A percentile compares a stretch with the other conserved stretches of the same genome.
Conservation (phyloP, 176 grass and related monocot genomes). For the Puccinellia tenuiflora region DNA sequence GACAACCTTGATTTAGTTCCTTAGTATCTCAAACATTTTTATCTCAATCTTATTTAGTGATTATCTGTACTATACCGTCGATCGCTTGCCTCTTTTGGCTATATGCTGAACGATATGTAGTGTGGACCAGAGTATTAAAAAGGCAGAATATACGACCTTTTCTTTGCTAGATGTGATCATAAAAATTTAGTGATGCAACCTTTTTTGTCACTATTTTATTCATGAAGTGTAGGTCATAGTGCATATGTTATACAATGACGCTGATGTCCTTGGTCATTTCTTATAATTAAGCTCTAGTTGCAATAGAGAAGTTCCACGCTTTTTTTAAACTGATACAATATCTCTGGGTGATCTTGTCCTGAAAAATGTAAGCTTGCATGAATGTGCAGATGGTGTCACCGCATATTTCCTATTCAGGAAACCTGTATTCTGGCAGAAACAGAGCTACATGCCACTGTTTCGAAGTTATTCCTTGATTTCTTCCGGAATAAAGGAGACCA, state of each 20-base stretch:
- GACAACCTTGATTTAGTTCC: conserved; percentile 5
- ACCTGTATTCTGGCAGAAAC: conserved; percentile 73
- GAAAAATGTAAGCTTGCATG: not conserved
- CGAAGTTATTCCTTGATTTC: conserved; percentile 69
- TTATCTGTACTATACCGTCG: not conserved
- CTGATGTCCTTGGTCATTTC: not conserved
- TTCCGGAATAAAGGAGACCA: conserved; percentile 35
- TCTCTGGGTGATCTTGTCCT: not conserved
- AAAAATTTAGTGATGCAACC: conserved; percentile 1
- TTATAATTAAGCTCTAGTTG: conserved; percentile 4
- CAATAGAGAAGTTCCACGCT: not conserved
- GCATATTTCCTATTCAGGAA: conserved; percentile 92
- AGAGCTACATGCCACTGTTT: conserved; percentile 62
- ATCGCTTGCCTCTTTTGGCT: not conserved
- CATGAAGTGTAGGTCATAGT: not conserved
- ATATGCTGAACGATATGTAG: not conserved
- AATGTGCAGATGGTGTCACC: conserved; percentile 89
- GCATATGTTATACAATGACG: not conserved
- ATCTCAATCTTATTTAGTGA: conserved; percentile 13
- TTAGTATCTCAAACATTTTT: not conserved
- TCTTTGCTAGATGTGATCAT: conserved; percentile 8
- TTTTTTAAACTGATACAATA: not conserved
- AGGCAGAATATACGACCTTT: not conserved
- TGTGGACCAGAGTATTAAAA: not conserved
- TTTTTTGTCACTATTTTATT: conserved; percentile 22